These are phyloP conservation scores for Eutypa lata DNA, from an alignment of 2,329 filamentous ascomycete species.

Conservation along the genomic window DNA sequence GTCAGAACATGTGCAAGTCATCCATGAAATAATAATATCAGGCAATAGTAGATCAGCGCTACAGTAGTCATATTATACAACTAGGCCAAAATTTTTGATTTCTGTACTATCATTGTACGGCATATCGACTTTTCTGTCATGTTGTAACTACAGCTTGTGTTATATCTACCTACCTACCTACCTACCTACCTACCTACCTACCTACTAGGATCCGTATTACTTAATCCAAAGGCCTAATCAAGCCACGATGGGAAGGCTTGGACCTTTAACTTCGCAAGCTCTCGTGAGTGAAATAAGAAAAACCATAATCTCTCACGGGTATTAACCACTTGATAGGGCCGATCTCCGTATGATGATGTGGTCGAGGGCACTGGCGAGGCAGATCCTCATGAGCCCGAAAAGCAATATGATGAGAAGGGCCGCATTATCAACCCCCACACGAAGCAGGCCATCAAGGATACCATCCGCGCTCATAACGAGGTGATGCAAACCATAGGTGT, in stretches of 20 bases:
- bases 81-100: no score
- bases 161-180: no score
- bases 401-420: slow-evolving; percentile 54
- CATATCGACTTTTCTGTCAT: no score
- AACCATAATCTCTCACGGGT: background rate
- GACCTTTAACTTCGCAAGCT: slow-evolving; percentile 54
- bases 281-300: slow-evolving; percentile 39
- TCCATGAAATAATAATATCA: no score
- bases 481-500: slow-evolving; percentile 63
- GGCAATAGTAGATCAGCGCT: no score
- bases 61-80: no score
- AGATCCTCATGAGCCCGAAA: slow-evolving; percentile 37
- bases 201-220: no score
- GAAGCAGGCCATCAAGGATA: slow-evolving; percentile 52
- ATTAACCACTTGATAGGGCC: slow-evolving; percentile 38
- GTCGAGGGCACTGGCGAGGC: slow-evolving; percentile 46
- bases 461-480: slow-evolving; percentile 60
- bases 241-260: slow-evolving; percentile 49
- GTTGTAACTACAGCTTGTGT: no score
- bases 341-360: slow-evolving; percentile 59
- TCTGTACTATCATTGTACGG: no score
- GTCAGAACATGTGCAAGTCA: no score
- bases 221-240: no score
- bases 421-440: slow-evolving; percentile 54
- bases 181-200: no score